Conservation (phyloP, 345 rosid species). For the Arabis alpina region DNA sequence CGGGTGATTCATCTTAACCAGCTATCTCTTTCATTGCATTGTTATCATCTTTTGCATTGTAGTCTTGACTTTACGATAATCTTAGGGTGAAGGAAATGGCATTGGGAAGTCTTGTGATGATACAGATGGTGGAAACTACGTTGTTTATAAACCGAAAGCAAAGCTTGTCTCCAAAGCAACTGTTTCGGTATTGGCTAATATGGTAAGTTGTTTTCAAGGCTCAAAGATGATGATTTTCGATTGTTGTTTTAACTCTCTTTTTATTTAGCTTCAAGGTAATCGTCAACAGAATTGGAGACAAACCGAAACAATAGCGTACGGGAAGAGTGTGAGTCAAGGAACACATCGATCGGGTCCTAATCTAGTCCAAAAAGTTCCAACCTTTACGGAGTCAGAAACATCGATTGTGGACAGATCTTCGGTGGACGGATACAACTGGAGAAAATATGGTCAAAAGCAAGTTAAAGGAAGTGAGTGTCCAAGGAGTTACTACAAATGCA, state of each 20-base stretch:
- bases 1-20: slow-evolving; percentile 47
- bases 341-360: slow-evolving; percentile 25
- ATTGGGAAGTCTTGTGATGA: slow-evolving; percentile 48
- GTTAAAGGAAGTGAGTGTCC: slow-evolving; percentile 98
- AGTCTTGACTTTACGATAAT: slow-evolving; percentile 27
- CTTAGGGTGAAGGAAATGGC: slow-evolving; percentile 35
- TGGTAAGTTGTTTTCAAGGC: slow-evolving; percentile 55
- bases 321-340: slow-evolving; percentile 46
- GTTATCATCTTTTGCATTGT: not conserved
- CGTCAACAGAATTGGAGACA: slow-evolving; percentile 42
- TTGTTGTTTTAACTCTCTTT: not conserved
- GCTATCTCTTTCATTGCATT: not conserved
- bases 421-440: slow-evolving; percentile 95
- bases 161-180: slow-evolving; percentile 84
- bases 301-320: slow-evolving; percentile 37
- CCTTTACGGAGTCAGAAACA: slow-evolving; percentile 31
- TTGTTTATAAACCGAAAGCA: slow-evolving; percentile 82
- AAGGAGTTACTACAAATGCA: slow-evolving; percentile 93
- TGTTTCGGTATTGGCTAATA: slow-evolving; percentile 72
- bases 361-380: slow-evolving; percentile 44
- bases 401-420: slow-evolving; percentile 59
- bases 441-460: slow-evolving; percentile 98
- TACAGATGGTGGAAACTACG: slow-evolving; percentile 50
- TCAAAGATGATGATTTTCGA: not conserved
- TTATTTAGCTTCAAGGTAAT: slow-evolving; percentile 54